Percentiles rank a stretch among this genome's conserved stretches.
Evolutionary conservation across 805 yeast species (phyloP).

Genomic region (Kluyveromyces aestuarii): DNA sequence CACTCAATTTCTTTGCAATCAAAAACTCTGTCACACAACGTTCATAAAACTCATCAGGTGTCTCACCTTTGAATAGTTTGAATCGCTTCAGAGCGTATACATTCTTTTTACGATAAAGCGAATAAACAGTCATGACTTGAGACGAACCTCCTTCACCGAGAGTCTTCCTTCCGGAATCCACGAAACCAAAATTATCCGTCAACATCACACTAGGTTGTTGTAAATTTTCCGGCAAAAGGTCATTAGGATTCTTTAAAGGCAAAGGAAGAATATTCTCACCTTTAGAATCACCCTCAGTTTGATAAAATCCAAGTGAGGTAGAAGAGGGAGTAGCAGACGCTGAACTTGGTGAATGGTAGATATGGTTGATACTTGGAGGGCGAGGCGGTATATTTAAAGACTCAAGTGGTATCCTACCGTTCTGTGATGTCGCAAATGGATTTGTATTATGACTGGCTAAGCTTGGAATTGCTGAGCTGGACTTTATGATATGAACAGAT

Average conservation of each 20-base stretch:
- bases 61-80: constrained; percentile 49
- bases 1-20: constrained; percentile 44
- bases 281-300: constrained; percentile 28
- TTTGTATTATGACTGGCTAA: constrained; percentile 23
- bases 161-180: constrained; percentile 36
- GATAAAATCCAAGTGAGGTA: constrained; percentile 14
- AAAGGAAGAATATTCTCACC: constrained; percentile 42
- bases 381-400: constrained; percentile 9
- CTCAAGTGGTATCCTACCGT: constrained; percentile 29
- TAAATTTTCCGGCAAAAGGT: constrained; percentile 45
- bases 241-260: constrained; percentile 61
- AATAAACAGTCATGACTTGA: constrained; percentile 44
- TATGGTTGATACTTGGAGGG: constrained; percentile 1
- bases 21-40: constrained; percentile 58
- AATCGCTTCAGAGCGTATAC: constrained; percentile 60
- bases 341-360: constrained; percentile 1
- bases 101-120: constrained; percentile 29
- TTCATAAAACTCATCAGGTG: constrained; percentile 53
- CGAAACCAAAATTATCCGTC: constrained; percentile 45
- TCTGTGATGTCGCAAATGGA: constrained; percentile 19
- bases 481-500: constrained; percentile 7
- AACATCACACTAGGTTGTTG: constrained; percentile 41
- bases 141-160: constrained; percentile 71
- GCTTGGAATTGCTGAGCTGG: constrained; percentile 20
- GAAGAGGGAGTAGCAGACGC: constrained; percentile 3